phyloP scores from a whole-genome alignment of 495 filamentous ascomycete species.

The Lasiosphaeria hispida region DNA sequence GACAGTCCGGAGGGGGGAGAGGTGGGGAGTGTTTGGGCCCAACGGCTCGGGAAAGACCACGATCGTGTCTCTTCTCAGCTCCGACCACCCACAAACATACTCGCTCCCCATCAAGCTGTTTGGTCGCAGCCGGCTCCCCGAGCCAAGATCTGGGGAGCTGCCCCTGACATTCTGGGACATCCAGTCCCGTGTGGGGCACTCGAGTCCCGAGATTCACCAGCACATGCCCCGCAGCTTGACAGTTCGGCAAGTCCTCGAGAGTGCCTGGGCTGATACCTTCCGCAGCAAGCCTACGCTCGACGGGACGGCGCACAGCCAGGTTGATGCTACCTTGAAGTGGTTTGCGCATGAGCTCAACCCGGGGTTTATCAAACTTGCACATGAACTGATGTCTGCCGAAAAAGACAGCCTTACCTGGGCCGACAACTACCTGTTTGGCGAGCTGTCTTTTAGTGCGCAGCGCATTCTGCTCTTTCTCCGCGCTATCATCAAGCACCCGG shows the following conservation, averaged over 20 bases:
- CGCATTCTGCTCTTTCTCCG: conserved; percentile 82
- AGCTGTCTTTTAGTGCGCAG: conserved; percentile 74
- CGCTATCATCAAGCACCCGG: conserved; percentile 75
- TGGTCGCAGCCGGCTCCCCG: conserved; percentile 74
- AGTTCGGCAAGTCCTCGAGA: conserved; percentile 71
- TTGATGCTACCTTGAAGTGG: conserved; percentile 66
- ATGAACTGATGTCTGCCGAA: neutral
- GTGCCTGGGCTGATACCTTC: conserved; percentile 88
- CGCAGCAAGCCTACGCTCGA: conserved; percentile 62
- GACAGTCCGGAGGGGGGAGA: conserved; percentile 76
- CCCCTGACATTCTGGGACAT: conserved; percentile 91
- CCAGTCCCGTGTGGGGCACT: conserved; percentile 85
- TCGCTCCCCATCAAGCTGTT: conserved; percentile 83
- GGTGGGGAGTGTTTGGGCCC: conserved; percentile 88
- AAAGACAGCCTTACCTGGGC: conserved; percentile 53
- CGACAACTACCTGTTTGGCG: conserved; percentile 64
- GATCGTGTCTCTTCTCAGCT: conserved; percentile 84
- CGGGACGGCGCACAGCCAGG: conserved; percentile 48
- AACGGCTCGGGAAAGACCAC: conserved; percentile 94
- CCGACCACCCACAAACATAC: conserved; percentile 93
- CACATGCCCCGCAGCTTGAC: conserved; percentile 83
- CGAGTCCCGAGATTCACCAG: conserved; percentile 87
- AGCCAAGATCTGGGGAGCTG: conserved; percentile 57
- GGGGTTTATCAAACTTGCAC: neutral
- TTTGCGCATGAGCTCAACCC: conserved; percentile 75